Evolutionary conservation across 257 asterid species (phyloP).

Genomic region (Solanum gracilifrons): DNA sequence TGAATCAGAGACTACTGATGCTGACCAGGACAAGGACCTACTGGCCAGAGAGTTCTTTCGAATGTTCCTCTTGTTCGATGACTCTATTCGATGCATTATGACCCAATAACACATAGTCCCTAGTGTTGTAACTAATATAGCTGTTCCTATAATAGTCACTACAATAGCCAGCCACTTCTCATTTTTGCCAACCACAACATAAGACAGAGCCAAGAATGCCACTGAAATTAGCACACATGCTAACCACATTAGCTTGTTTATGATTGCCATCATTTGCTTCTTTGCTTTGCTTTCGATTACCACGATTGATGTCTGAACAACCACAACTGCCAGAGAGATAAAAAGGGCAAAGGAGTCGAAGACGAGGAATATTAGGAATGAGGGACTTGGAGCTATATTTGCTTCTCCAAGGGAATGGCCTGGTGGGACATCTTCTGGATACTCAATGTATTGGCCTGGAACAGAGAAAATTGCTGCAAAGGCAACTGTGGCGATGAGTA

Average conservation of each 20-base stretch:
- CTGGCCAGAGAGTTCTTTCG: slow-evolving; percentile 24
- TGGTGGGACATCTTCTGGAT: slow-evolving; percentile 17
- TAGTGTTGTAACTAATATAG: slow-evolving; percentile 33
- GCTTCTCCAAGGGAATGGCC: slow-evolving; percentile 41
- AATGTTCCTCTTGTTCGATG: slow-evolving; percentile 17
- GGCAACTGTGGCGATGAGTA: slow-evolving; percentile 29
- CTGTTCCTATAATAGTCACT: slow-evolving; percentile 38
- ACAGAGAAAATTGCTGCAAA: slow-evolving; percentile 15
- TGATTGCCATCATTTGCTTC: slow-evolving; percentile 50
- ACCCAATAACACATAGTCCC: slow-evolving; percentile 49
- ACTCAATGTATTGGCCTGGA: slow-evolving; percentile 36
- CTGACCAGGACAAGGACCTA: slow-evolving; percentile 32
- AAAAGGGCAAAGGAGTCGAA: slow-evolving; percentile 39
- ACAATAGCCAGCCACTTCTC: slow-evolving; percentile 37
- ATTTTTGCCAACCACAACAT: slow-evolving; percentile 30
- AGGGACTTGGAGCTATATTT: slow-evolving; percentile 23
- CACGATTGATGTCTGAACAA: slow-evolving; percentile 41
- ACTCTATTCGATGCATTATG: slow-evolving; percentile 30
- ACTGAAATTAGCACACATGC: slow-evolving; percentile 39
- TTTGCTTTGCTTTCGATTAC: slow-evolving; percentile 42
- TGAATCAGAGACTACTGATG: slow-evolving; percentile 39
- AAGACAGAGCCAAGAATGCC: slow-evolving; percentile 31
- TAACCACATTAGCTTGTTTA: slow-evolving; percentile 48
- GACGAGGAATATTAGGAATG: slow-evolving; percentile 29
- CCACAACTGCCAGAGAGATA: slow-evolving; percentile 43